Conservation (phyloP, 208 protist genomes). For the Leishmania tropica region DNA sequence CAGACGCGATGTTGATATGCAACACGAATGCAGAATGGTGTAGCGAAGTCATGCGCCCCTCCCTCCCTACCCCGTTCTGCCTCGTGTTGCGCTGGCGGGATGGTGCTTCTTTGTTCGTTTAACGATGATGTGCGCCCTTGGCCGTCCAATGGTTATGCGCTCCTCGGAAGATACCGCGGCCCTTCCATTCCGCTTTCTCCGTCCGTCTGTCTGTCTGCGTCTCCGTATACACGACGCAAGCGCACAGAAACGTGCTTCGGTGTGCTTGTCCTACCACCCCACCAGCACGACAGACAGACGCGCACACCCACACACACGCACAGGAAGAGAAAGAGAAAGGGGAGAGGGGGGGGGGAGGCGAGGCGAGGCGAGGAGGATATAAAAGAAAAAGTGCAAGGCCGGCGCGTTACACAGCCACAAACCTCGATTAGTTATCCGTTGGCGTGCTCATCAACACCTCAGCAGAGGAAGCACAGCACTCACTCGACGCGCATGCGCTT, state of each 20-base stretch:
- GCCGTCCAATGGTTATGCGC: not conserved
- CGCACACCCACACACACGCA: not conserved
- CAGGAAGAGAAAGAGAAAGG: not conserved
- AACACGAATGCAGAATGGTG: not conserved
- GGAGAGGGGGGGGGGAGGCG: not conserved
- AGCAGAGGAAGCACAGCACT: not conserved
- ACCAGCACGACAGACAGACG: not conserved
- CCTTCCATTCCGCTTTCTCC: not conserved
- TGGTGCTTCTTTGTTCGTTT: not conserved
- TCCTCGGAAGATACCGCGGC: not conserved
- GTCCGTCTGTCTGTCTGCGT: not conserved
- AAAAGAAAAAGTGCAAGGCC: too few relatives aligned
- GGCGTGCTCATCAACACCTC: not conserved
- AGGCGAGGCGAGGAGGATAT: not conserved
- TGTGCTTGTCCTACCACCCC: not conserved
- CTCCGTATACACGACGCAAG: not conserved
- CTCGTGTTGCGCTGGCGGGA: not conserved
- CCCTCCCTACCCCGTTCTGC: not conserved
- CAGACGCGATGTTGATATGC: not conserved
- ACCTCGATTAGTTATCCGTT: not conserved
- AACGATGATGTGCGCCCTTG: not conserved
- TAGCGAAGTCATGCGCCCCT: not conserved
- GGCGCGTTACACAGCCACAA: not conserved
- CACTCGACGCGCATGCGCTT: slow-evolving; percentile 36
- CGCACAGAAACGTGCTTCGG: not conserved